A percentile compares a stretch with the other conserved stretches of the same genome.
These are phyloP conservation scores for Pythium chondricola DNA, from an alignment of 352 stramenopile species.

Conservation along the genomic window DNA sequence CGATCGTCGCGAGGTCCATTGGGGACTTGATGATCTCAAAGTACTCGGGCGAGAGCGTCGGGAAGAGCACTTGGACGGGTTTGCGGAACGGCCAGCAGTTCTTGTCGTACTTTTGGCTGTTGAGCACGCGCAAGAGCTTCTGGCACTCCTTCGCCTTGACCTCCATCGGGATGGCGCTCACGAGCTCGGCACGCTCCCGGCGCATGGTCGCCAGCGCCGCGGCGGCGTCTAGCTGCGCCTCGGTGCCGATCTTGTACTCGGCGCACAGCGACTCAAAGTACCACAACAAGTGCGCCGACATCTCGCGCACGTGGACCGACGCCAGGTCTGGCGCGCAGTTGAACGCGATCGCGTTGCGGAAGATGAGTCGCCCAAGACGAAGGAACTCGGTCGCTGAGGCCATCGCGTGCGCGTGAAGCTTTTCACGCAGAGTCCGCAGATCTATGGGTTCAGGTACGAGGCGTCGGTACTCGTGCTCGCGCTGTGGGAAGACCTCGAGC, in stretches of 20 bases:
- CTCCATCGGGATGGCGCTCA: conserved; percentile 54
- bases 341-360: conserved; percentile 80
- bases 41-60: conserved; percentile 61
- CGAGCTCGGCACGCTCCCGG: conserved; percentile 41
- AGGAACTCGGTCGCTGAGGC: conserved; percentile 41
- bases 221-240: neutral
- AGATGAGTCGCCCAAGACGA: conserved; percentile 67
- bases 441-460: conserved; percentile 81
- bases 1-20: conserved; percentile 76
- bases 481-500: conserved; percentile 68
- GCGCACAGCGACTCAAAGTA: conserved; percentile 82
- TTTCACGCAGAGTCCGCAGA: conserved; percentile 60
- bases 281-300: conserved; percentile 73
- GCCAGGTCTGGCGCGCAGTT: conserved; percentile 67
- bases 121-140: conserved; percentile 71
- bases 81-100: conserved; percentile 85
- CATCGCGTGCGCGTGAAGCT: conserved; percentile 51
- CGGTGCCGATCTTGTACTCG: conserved; percentile 34
- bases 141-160: conserved; percentile 78
- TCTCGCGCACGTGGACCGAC: conserved; percentile 73
- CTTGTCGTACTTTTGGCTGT: conserved; percentile 84
- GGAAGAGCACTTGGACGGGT: conserved; percentile 66
- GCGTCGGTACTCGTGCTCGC: conserved; percentile 49
- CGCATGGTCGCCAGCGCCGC: conserved; percentile 31
- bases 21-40: conserved; percentile 78